Evolutionary conservation across 352 stramenopile species (phyloP).

Genomic region (Phytopythium kandeliae): DNA sequence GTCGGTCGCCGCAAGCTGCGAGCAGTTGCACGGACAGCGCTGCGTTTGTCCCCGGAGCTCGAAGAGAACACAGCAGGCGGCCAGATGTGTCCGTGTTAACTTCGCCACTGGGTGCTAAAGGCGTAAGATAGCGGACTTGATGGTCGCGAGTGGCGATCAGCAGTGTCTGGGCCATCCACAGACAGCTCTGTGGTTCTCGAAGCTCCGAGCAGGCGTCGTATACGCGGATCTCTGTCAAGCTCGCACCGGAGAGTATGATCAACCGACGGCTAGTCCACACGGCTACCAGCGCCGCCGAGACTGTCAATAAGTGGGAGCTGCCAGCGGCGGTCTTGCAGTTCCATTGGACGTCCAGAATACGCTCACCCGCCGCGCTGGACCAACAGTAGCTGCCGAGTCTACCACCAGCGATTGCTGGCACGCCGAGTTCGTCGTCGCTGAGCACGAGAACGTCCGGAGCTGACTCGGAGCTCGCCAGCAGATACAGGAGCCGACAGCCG

Average conservation of each 20-base stretch:
- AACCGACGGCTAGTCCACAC: conserved; percentile 54
- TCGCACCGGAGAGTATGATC: conserved; percentile 37
- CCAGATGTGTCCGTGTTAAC: neutral
- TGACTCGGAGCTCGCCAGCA: conserved; percentile 11
- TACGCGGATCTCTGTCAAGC: conserved; percentile 24
- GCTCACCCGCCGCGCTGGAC: conserved; percentile 30
- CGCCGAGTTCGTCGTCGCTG: conserved; percentile 40
- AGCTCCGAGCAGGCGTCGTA: conserved; percentile 36
- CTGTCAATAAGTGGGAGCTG: neutral
- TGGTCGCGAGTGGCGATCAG: conserved; percentile 40
- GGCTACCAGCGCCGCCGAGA: conserved; percentile 18
- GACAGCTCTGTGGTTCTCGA: conserved; percentile 31
- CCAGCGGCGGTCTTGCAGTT: conserved; percentile 23
- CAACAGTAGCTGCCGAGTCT: conserved; percentile 8
- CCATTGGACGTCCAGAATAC: conserved; percentile 46
- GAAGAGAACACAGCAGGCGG: conserved; percentile 29
- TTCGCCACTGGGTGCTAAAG: conserved; percentile 14
- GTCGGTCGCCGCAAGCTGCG: conserved; percentile 39
- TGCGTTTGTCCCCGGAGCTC: conserved; percentile 5
- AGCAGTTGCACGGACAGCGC: conserved; percentile 32
- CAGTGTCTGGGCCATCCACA: conserved; percentile 71
- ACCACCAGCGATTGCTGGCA: conserved; percentile 11
- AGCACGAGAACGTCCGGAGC: conserved; percentile 29
- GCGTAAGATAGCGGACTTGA: conserved; percentile 53
- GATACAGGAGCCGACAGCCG: conserved; percentile 40